These are phyloP conservation scores for Chlorokybus atmophyticus DNA, from an alignment of 139 green algal species.

Conservation along the genomic window DNA sequence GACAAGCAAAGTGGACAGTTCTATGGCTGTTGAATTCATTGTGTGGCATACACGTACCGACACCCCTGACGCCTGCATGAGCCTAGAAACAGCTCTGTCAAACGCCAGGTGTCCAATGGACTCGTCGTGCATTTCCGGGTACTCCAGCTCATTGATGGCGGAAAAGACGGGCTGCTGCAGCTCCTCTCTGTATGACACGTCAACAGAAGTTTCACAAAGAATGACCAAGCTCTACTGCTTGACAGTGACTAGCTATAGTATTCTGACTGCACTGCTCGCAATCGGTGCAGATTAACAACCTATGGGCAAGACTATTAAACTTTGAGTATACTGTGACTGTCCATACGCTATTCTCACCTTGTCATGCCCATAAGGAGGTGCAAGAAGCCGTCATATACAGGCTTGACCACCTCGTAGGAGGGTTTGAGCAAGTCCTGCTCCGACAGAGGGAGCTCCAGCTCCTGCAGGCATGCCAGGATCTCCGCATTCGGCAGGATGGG, in stretches of 20 bases:
- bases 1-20: no score
- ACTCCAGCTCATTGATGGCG: conserved; percentile 71
- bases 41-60: no score
- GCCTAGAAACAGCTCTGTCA: conserved; percentile 39
- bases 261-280: no score
- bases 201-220: neutral
- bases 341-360: conserved; percentile 20
- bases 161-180: conserved; percentile 71
- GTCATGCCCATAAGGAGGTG: conserved; percentile 54
- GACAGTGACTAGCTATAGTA: neutral
- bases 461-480: conserved; percentile 61
- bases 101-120: conserved; percentile 68
- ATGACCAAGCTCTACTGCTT: neutral
- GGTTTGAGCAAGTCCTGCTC: conserved; percentile 59
- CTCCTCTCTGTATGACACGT: conserved; percentile 50
- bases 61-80: conserved; percentile 61
- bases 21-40: no score
- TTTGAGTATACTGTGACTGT: no score
- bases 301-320: neutral
- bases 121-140: conserved; percentile 85
- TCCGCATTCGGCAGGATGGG: conserved; percentile 58
- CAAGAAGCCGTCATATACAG: conserved; percentile 54
- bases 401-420: conserved; percentile 52
- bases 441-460: conserved; percentile 61
- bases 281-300: neutral